These are phyloP conservation scores for Amphirosellinia nigrospora DNA, from an alignment of 495 filamentous ascomycete species.

Conservation along the genomic window DNA sequence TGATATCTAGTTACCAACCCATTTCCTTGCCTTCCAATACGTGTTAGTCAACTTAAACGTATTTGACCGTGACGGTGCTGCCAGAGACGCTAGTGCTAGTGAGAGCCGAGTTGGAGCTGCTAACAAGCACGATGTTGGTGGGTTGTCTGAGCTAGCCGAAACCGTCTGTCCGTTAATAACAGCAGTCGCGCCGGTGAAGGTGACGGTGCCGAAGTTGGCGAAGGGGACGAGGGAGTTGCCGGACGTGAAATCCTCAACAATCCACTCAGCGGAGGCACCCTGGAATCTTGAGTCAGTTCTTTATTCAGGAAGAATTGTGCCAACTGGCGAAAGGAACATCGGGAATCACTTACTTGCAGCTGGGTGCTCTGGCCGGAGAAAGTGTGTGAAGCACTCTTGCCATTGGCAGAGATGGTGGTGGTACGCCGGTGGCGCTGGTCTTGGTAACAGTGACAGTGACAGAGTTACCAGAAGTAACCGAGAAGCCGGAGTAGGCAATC, in stretches of 20 bases:
- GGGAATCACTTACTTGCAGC: constrained; percentile 14
- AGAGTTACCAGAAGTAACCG: constrained; percentile 15
- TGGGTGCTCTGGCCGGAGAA: constrained; percentile 19
- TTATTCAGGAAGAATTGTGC: background rate
- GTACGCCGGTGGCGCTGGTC: constrained; percentile 15
- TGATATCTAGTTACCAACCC: background rate
- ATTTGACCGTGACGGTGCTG: background rate
- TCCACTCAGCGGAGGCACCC: constrained; percentile 60
- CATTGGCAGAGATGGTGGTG: constrained; percentile 14
- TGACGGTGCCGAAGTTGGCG: constrained; percentile 59
- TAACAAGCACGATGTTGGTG: constrained; percentile 3
- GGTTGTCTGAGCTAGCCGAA: background rate
- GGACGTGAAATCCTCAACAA: constrained; percentile 66
- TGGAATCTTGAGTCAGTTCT: background rate
- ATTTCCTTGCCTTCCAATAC: background rate
- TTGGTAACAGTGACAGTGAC: constrained; percentile 18
- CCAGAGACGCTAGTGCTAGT: constrained; percentile 18
- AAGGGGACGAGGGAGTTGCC: constrained; percentile 56
- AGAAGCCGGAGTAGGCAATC: constrained; percentile 18
- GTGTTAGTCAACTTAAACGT: background rate
- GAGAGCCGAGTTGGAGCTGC: background rate
- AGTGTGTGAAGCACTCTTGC: constrained; percentile 17
- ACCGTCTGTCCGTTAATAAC: constrained; percentile 9
- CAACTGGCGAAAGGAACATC: background rate
- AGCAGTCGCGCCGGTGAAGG: constrained; percentile 49